These are phyloP conservation scores for Paraphoma sp. DNA, from an alignment of 2,329 filamentous ascomycete species.

Conservation along the genomic window DNA sequence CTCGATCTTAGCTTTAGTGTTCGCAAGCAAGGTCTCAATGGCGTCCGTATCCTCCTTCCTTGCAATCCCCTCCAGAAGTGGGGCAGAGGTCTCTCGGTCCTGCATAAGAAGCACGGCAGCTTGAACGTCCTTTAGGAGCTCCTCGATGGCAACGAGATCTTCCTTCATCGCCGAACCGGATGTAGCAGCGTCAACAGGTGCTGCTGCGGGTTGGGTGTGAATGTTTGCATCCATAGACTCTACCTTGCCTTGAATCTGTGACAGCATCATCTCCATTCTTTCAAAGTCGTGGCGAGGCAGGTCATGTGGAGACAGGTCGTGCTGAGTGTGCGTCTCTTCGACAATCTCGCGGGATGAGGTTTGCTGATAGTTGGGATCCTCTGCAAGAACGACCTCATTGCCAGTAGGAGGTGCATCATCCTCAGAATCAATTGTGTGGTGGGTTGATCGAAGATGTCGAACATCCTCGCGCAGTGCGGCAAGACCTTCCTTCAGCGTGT, in stretches of 20 bases:
- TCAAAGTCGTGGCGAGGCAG: slow-evolving; percentile 76
- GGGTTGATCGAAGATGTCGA: slow-evolving; percentile 70
- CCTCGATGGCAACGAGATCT: slow-evolving; percentile 59
- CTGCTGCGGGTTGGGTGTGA: slow-evolving; percentile 47
- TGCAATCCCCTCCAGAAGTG: slow-evolving; percentile 60
- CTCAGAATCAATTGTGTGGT: slow-evolving; percentile 56
- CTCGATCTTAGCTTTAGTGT: slow-evolving; percentile 87
- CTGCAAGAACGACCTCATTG: slow-evolving; percentile 58
- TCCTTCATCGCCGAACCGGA: slow-evolving; percentile 54
- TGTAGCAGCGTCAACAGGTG: slow-evolving; percentile 29
- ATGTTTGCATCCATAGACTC: slow-evolving; percentile 72
- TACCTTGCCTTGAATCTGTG: slow-evolving; percentile 82
- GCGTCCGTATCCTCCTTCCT: slow-evolving; percentile 86
- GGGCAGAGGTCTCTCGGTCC: slow-evolving; percentile 30
- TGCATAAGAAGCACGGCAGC: slow-evolving; percentile 56
- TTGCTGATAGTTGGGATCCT: slow-evolving; percentile 50
- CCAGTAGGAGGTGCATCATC: slow-evolving; percentile 52
- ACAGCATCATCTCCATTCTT: slow-evolving; percentile 82
- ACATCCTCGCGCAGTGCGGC: slow-evolving; percentile 79
- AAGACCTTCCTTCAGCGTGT: slow-evolving; percentile 84
- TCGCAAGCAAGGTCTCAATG: slow-evolving; percentile 87
- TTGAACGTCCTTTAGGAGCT: slow-evolving; percentile 63
- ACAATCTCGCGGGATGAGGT: slow-evolving; percentile 51
- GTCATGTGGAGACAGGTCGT: slow-evolving; percentile 59
- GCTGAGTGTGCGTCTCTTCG: slow-evolving; percentile 54